Base-by-base conservation (phyloP, 2,329 filamentous ascomycete genomes). In the Paecilomyces dactylethromorphus region DNA sequence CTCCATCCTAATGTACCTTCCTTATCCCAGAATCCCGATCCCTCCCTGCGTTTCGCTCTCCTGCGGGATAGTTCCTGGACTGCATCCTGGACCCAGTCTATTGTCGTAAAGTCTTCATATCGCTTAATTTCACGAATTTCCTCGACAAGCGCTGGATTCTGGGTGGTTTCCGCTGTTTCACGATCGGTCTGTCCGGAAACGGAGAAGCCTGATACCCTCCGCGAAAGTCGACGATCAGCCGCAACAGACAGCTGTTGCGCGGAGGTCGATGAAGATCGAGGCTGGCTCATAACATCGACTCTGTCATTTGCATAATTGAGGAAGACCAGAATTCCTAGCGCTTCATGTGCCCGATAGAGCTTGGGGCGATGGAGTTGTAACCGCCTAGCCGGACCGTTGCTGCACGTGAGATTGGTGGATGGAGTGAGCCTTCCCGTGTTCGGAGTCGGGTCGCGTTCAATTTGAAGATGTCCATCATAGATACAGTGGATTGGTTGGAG, bases 81-180 rank as follows among this genome's bases (percentile, higher is more conserved):
- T 11, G 93, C 92, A 83, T 99, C 94, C 74, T 99, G 93, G 0
- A 99, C 93, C 94, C 94, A 99, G 76, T 99, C 94, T 85, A 81
- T 78, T 0, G 94, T 99, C 5, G 92, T 96, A 73, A 99, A 99
- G 77, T 99, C 94, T 83, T 96, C 94, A 78, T 99, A 99, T 78
- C 93, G 85, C 78, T 97, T 97, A 73, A 99, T 97, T 79, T 97
- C 89, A 26, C 90, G 92, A 71, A 99, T 96, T 78, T 99, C 94
- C 71, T 97, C 92, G 61, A 92, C 89, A 65, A 96, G 91, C 62
- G 88, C 85, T 61, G 87, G 84, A 68, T 90, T 85, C 33, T 72
- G 68, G 52, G 65, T 58, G 82, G 85, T 29, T 80, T 74, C 89
- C 83, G 64, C 85, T 86, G 71, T 77, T 79, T 61, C 86, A 87